Evolutionary conservation across 345 rosid species (phyloP), one percentile per base, ranked within the genome.

Genomic region (Geranium brycei): DNA sequence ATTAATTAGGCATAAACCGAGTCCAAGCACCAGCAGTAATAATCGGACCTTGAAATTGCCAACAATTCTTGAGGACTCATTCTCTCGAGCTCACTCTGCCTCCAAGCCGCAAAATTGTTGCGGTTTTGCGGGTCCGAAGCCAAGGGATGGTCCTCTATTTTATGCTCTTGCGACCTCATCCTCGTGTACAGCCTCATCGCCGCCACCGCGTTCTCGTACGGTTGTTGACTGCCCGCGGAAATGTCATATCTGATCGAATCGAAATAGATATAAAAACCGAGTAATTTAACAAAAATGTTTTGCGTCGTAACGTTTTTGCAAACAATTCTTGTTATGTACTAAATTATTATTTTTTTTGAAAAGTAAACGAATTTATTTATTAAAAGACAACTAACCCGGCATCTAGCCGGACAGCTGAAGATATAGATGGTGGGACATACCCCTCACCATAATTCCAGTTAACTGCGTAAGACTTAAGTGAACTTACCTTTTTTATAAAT

Each of bases 11-110:
- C 62, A 19, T 1, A 13, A 15, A 12, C 5, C 19, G 89, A 80
- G 68, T 91, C 96, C 74, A 91, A 66, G 74, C 96, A 91, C 98
- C 98, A 91, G 28, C 98, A 91, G 63, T 89, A 85, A 69, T 82
- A 89, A 64, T 91, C 96, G 4, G 96, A 87, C 68, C 85, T 85
- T 59, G 96, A 89, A 38, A 87, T 78, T 2, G 75, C 76, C 16
- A 85, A 74, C 85, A 89, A 65, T 57, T 83, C 89, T 30, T 87
- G 79, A 1, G 98, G 95, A 71, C 62, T 74, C 95, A 89, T 87
- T 74, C 85, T 81, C 76, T 87, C 96, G 17, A 87, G 85, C 70
- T 91, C 96, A 57, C 28, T 77, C 69, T 89, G 98, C 83, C 96
- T 87, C 92, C 89, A 82, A 10, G 83, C 61, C 7, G 83, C 86